Conservation (phyloP, 768 basidiomycete species). For the Lepiota venenata region DNA sequence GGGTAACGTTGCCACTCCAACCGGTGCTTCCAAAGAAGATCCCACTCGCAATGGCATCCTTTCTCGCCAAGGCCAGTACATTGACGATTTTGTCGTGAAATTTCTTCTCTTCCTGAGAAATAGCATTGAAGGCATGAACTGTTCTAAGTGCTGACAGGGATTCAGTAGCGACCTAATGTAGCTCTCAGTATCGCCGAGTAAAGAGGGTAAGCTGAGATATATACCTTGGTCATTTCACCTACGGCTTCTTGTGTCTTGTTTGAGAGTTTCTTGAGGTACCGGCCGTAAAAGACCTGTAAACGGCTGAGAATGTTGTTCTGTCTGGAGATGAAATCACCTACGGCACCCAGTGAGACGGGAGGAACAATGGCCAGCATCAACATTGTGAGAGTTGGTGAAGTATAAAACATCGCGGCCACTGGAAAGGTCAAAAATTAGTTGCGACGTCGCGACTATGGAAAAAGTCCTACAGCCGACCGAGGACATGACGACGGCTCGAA, state of each 20-base stretch:
- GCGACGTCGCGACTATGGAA: not conserved
- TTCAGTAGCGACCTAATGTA: constrained; percentile 75
- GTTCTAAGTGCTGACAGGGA: constrained; percentile 84
- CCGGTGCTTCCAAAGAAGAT: constrained; percentile 92
- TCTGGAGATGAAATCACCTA: constrained; percentile 31
- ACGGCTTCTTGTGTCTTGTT: constrained; percentile 92
- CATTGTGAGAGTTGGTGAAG: constrained; percentile 83
- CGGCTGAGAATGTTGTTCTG: not conserved
- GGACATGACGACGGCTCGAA: constrained; percentile 87
- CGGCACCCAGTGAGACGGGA: constrained; percentile 81
- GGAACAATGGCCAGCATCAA: constrained; percentile 94
- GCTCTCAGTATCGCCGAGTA: not conserved
- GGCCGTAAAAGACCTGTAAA: constrained; percentile 86
- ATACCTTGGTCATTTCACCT: constrained; percentile 86
- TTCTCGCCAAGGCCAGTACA: constrained; percentile 74
- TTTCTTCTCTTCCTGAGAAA: constrained; percentile 69
- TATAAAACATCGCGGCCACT: constrained; percentile 96
- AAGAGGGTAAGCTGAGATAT: constrained; percentile 26
- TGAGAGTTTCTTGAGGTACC: constrained; percentile 89
- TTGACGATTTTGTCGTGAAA: constrained; percentile 64
- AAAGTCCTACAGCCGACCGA: constrained; percentile 79
- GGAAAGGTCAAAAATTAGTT: not conserved
- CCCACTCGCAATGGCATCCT: constrained; percentile 86
- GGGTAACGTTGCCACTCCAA: constrained; percentile 91
- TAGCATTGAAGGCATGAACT: constrained; percentile 89